A percentile compares a stretch with the other conserved stretches of the same genome.
Evolutionary conservation across 176 grass and related monocot genomes (phyloP).

Genomic region (Chloris gayana): DNA sequence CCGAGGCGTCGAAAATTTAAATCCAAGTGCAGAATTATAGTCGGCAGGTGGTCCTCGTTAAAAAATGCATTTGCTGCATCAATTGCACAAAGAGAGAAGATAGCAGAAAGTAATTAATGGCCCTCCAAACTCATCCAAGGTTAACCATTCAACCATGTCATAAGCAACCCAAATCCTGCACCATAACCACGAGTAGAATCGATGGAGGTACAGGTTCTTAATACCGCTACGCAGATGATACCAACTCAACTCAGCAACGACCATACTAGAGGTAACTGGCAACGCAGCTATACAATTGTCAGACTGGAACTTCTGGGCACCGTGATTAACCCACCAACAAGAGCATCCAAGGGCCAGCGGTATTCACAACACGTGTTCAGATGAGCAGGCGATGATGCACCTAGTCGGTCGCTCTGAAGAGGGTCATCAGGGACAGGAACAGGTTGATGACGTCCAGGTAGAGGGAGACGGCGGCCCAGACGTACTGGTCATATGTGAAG

Average conservation of each 20-base stretch:
- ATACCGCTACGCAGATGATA: neutral
- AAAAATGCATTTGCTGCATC: no score
- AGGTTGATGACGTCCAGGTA: slow-evolving; percentile 91
- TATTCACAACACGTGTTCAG: slow-evolving; percentile 5
- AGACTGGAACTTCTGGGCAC: neutral
- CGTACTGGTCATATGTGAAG: slow-evolving; percentile 78
- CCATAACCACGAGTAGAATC: neutral
- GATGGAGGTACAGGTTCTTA: neutral
- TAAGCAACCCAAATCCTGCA: slow-evolving; percentile 14
- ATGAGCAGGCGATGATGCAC: neutral
- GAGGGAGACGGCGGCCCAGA: slow-evolving; percentile 72
- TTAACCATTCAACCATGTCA: neutral
- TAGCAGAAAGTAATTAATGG: neutral
- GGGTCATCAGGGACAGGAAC: slow-evolving; percentile 67
- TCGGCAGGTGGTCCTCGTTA: no score
- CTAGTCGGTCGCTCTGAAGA: slow-evolving; percentile 72
- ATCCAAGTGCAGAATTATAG: no score
- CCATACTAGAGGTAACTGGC: neutral
- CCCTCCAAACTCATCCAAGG: neutral
- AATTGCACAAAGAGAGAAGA: no score
- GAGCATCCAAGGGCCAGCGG: neutral
- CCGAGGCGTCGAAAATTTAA: no score
- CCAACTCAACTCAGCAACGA: neutral
- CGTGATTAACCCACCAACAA: neutral
- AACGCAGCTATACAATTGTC: slow-evolving; percentile 24